Evolutionary conservation across 768 basidiomycete species (phyloP).

Genomic region (Russula sp.): DNA sequence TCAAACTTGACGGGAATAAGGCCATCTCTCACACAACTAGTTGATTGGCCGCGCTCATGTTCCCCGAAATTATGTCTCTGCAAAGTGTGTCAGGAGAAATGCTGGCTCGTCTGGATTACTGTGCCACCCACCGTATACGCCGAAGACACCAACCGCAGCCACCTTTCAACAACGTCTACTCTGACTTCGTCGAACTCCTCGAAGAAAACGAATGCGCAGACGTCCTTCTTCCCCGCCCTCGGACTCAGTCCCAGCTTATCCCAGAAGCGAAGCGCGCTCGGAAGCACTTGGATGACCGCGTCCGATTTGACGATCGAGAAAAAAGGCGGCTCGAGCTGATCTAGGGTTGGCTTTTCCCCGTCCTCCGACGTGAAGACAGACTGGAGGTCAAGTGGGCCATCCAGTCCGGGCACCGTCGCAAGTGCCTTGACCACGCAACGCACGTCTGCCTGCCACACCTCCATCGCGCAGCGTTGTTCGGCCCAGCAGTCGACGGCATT

Average conservation of each 20-base stretch:
- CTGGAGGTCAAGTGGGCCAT: slow-evolving; percentile 37
- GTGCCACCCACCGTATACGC: slow-evolving; percentile 49
- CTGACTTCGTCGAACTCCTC: slow-evolving; percentile 51
- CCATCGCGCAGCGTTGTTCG: slow-evolving; percentile 25
- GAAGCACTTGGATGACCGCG: slow-evolving; percentile 58
- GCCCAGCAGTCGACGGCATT: slow-evolving; percentile 23
- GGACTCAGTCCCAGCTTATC: slow-evolving; percentile 75
- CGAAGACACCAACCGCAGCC: slow-evolving; percentile 48
- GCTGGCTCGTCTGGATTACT: neutral
- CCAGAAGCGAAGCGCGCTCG: slow-evolving; percentile 76
- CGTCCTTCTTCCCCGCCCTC: slow-evolving; percentile 61
- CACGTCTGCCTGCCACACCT: slow-evolving; percentile 57
- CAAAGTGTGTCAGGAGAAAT: slow-evolving; percentile 8
- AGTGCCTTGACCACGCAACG: slow-evolving; percentile 38
- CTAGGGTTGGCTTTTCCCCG: slow-evolving; percentile 19
- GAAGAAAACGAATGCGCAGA: slow-evolving; percentile 59
- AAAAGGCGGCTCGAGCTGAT: slow-evolving; percentile 44
- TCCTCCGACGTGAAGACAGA: slow-evolving; percentile 32
- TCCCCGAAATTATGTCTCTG: slow-evolving; percentile 58
- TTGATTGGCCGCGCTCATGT: slow-evolving; percentile 45
- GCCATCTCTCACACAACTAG: slow-evolving; percentile 43
- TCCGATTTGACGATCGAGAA: slow-evolving; percentile 62
- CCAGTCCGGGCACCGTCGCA: slow-evolving; percentile 31
- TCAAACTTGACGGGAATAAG: slow-evolving; percentile 60
- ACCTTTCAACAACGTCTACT: slow-evolving; percentile 42